Conservation (phyloP, 2,329 filamentous ascomycete species). For the Dendrostoma leiphaemia region DNA sequence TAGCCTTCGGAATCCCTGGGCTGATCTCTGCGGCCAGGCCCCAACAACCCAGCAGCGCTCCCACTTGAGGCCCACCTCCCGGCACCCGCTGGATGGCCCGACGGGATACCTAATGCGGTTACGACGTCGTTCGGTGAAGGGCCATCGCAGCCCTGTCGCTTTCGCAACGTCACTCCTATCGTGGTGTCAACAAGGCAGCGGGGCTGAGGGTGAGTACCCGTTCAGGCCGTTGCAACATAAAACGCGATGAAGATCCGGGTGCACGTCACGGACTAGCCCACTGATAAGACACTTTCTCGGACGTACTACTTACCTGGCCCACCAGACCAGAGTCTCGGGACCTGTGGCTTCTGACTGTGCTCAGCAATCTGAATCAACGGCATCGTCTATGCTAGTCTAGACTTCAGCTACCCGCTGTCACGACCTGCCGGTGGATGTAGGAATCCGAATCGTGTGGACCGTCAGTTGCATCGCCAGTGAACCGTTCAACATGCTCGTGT, state of each 20-base stretch:
- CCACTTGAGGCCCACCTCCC: too few species aligned
- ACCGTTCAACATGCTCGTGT: too few species aligned
- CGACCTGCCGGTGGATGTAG: slow-evolving; percentile 8
- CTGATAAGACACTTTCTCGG: not conserved
- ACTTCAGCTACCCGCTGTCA: slow-evolving; percentile 10
- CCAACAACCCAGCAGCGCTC: too few species aligned
- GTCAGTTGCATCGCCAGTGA: too few species aligned
- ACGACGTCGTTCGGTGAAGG: not conserved
- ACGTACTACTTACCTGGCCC: too few species aligned
- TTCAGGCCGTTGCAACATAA: not conserved
- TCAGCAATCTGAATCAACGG: not conserved
- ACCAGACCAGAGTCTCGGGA: slow-evolving; percentile 13
- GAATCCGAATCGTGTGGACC: slow-evolving; percentile 4
- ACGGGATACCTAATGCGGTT: not conserved
- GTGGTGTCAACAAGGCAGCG: too few species aligned
- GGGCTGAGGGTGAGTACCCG: not conserved
- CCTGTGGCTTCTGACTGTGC: not conserved
- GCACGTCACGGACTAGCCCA: not conserved
- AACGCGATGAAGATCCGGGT: not conserved
- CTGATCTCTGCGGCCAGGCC: too few species aligned
- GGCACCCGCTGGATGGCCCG: too few species aligned
- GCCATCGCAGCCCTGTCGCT: not conserved
- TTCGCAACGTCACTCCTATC: not conserved
- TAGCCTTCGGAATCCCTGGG: too few species aligned
- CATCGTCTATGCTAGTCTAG: not conserved